phyloP scores from a whole-genome alignment of 2,329 filamentous ascomycete species.

The Fusarium sp. region DNA sequence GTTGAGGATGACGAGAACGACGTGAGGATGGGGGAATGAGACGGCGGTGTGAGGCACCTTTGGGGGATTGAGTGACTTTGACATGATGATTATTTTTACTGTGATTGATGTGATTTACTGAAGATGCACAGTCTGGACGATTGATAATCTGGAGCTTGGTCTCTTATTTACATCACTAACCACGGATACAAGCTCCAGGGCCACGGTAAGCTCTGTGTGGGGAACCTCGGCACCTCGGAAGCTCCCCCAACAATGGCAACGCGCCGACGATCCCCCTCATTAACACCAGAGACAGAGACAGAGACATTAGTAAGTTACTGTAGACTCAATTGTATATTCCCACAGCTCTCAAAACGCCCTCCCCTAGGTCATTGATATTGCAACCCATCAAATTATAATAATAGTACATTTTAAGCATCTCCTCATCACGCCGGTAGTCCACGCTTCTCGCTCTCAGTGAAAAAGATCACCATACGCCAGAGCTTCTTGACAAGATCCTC shows the following conservation, averaged over 20 bases:
- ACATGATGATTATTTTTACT: constrained; percentile 31
- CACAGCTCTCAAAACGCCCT: constrained; percentile 21
- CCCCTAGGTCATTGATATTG: constrained; percentile 16
- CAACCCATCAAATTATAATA: constrained; percentile 24
- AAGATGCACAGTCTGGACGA: not conserved
- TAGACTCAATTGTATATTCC: constrained; percentile 6
- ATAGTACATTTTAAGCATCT: constrained; percentile 27
- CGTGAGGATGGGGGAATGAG: constrained; percentile 61
- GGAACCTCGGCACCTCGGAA: constrained; percentile 45
- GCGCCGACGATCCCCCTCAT: constrained; percentile 21
- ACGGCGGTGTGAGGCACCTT: constrained; percentile 53
- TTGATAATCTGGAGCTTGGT: not conserved
- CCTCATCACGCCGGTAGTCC: constrained; percentile 73
- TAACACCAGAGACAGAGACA: not conserved
- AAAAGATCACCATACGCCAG: constrained; percentile 99
- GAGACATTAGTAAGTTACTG: not conserved
- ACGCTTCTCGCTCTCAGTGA: constrained; percentile 91
- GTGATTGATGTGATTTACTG: constrained; percentile 1
- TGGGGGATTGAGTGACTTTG: constrained; percentile 50
- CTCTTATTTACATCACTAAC: constrained; percentile 10
- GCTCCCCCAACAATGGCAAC: constrained; percentile 19
- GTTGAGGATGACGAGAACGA: constrained; percentile 69
- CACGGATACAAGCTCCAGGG: not conserved
- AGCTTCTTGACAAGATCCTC: constrained; percentile 95
- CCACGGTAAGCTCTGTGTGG: constrained; percentile 37